Base-by-base conservation (phyloP, 2,329 filamentous ascomycete genomes). In the Trichoderma asperellum region DNA sequence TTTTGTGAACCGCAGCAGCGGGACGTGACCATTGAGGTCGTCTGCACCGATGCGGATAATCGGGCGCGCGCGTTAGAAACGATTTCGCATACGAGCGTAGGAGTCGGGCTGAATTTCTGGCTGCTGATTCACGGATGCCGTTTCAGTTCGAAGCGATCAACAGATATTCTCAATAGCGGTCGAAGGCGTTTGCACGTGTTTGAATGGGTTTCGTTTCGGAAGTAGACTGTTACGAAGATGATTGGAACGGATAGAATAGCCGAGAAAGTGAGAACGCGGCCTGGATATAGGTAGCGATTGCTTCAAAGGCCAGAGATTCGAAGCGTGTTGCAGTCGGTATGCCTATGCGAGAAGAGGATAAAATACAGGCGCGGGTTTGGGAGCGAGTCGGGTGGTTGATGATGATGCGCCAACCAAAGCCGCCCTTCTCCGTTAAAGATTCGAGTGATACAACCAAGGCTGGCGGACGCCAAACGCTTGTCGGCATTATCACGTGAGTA, bases 401-500 rank as follows among this genome's bases (percentile, higher is more conserved):
- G 58, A 64, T 64, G 69, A 68, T 68, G 69, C 69, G 69, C 61
- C 69, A 62, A 59, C 47, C 62, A 68, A 68, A 59, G 66, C 56
- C 69, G 69, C 65, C 69, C 66, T 70, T 59, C 40, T 68, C 59
- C 52, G 69, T 68, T 64, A 37, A 55, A 68, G 63, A 55, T 68
- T 67, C 63, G 65, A 68, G 57, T 58, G 53, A 59, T 43, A 67
- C 64, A 40, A 55, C 55, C 29, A 67, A 67, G 55, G 64, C 40
- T 57, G 29, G 32, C 27, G 18, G 59, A 58, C 58, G 65, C 69
- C 58, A 65, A 53, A 47, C 52, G 43, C 62, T 55, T 49, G 27
- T 58, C 35, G 70, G 70, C 70, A 56, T 70, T 75, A 75, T 79
- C 77, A 79, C 78, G 75, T 78, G 77, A 78, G 73, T 68, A 47